Evolutionary conservation across 2,329 filamentous ascomycete genomes (phyloP), one percentile per base, ranked within the genome.

Genomic region (Ophiostoma novo-ulmi): DNA sequence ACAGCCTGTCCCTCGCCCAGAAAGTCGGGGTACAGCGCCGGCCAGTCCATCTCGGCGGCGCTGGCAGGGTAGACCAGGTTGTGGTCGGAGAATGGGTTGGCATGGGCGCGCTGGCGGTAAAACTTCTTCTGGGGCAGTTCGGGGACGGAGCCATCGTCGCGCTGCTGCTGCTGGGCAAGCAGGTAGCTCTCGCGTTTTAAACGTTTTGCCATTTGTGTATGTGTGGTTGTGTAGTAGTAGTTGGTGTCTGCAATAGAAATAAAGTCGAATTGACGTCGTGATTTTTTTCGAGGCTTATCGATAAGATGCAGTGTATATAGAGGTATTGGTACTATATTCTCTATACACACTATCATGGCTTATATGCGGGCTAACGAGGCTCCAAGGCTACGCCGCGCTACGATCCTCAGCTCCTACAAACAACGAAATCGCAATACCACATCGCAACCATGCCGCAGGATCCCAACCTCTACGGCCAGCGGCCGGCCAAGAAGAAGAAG

Each of bases 61-160:
- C 85, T 89, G 69, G 85, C 82, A 10, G 95, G 95, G 78, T 99
- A 99, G 76, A 86, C 85, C 78, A 99, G 84, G 71, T 87, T 84
- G 82, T 99, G 95, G 77, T 99, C 95, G 2, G 94, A 97, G 81
- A 99, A 99, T 7, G 94, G 94, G 82, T 99, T 99, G 73, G 95
- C 95, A 82, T 99, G 95, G 52, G 95, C 95, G 79, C 95, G 88
- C 81, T 99, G 95, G 70, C 95, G 88, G 80, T 97, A 99, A 82
- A 95, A 97, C 82, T 91, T 94, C 85, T 99, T 99, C 81, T 92
- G 90, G 11, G 95, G 95, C 76, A 97, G 81, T 76, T 88, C 85
- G 8, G 87, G 81, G 55, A 81, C 80, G 31, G 80, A 83, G 77
- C 85, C 83, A 73, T 85, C 81, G 52, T 71, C 72, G 38, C 67